Base-by-base conservation (phyloP, 1,139 yeast species). In the Candida gigantensis region DNA sequence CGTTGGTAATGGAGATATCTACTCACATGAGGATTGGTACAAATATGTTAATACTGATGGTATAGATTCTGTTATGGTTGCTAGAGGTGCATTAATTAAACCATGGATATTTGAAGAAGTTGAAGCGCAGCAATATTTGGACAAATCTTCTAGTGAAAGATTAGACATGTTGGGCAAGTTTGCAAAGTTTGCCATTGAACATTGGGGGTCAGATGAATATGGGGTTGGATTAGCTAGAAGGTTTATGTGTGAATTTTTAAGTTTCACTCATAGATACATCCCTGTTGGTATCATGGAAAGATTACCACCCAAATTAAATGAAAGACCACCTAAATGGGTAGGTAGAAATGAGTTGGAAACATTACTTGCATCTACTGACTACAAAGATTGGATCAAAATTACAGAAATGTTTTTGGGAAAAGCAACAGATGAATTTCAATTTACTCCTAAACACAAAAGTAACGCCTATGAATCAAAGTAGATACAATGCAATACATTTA, bases 91-190 rank as follows among this genome's bases (percentile, higher is more conserved):
- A 1, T 76, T 92, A 48, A 90, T 94, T 58, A 92, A 94, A 62
- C 99, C 99, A 32, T 92, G 99, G 99, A 87, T 92, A 34, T 92
- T 92, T 53, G 97, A 94, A 65, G 99, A 92, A 63, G 79, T 94
- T 36, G 94, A 90, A 40, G 73, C 94, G 6, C 80, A 81, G 52
- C 97, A 92, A 60, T 84, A 89, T 56, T 63, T 92, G 46, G 99
- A 92, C 61, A 94, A 92, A 62, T 72, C 88, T 3, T 82, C 96
- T n/a, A 69, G 81, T 25, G 97, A 92, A 62, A 78, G 99, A 60
- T 73, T 92, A 41, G 95, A 82, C 21, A 78, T 84, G 37, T 62
- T 90, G 50, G 70, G 71, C 45, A 74, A 72, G 37, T 92, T 81
- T 56, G 79, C 95, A 10, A 66, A 81, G 40, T 86, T 68, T 57